Evolutionary conservation across 2,329 filamentous ascomycete genomes (phyloP).

Genomic region (Hypoxylon sp.): DNA sequence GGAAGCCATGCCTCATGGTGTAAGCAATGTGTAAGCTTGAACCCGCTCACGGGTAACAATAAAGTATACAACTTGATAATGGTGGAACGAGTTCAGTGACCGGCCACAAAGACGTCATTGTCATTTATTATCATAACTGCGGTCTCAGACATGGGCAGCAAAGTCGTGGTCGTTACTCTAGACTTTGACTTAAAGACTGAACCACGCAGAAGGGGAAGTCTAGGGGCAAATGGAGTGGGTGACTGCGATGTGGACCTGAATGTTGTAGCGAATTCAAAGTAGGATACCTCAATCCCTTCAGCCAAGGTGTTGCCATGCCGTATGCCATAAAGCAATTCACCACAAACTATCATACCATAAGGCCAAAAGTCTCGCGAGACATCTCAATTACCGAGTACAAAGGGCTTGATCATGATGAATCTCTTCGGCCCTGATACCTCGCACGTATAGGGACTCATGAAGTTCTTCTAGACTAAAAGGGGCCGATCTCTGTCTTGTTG

Average conservation of each 20-base stretch:
- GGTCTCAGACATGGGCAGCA: background rate
- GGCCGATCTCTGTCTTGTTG: constrained; percentile 53
- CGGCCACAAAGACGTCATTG: background rate
- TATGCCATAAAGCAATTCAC: background rate
- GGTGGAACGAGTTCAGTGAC: background rate
- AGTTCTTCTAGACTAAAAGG: constrained; percentile 38
- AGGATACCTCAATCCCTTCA: background rate
- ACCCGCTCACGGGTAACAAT: background rate
- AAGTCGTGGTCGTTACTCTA: background rate
- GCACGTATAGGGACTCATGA: background rate
- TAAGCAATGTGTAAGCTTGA: background rate
- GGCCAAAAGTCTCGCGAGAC: background rate
- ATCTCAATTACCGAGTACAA: constrained; percentile 1
- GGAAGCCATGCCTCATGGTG: background rate
- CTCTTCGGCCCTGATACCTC: constrained; percentile 1
- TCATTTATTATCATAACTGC: background rate
- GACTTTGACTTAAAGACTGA: background rate
- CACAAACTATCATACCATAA: background rate
- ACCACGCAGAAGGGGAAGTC: background rate
- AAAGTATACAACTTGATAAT: background rate
- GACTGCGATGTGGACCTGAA: background rate
- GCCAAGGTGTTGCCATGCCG: background rate
- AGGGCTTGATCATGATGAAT: constrained; percentile 11
- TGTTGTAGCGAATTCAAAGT: background rate
- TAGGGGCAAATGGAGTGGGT: background rate